These are phyloP conservation scores for Phialophora chinensis DNA, from an alignment of 2,329 filamentous ascomycete species.

Conservation along the genomic window DNA sequence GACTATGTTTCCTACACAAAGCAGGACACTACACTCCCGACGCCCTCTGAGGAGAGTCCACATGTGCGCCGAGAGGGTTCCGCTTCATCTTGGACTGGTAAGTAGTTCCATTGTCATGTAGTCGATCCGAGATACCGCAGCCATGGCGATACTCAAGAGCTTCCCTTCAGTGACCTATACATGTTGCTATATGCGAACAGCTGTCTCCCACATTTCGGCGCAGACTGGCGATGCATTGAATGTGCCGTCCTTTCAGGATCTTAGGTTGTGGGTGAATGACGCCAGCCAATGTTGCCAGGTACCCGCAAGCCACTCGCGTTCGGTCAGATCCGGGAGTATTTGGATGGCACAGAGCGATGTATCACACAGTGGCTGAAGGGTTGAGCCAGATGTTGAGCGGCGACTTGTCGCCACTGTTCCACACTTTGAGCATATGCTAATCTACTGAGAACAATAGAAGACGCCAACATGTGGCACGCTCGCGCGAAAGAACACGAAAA, in stretches of 20 bases:
- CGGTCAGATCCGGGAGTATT: background rate
- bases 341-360: background rate
- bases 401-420: background rate
- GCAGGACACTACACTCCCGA: conserved; percentile 23
- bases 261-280: background rate
- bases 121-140: background rate
- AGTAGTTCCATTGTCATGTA: background rate
- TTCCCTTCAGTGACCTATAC: background rate
- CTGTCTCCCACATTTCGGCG: background rate
- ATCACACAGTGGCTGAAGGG: background rate
- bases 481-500: conserved; percentile 29
- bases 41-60: conserved; percentile 29
- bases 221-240: background rate
- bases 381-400: background rate
- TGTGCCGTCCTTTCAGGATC: background rate
- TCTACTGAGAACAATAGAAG: conserved; percentile 17
- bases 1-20: conserved; percentile 39
- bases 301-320: background rate
- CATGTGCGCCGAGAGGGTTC: conserved; percentile 28
- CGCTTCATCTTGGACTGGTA: conserved; percentile 29
- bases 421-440: background rate
- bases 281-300: background rate
- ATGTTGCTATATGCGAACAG: background rate
- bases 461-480: conserved; percentile 35
- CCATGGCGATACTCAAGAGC: background rate